phyloP scores from a whole-genome alignment of 208 protist genomes.

The Strigomonas oncopelti region DNA sequence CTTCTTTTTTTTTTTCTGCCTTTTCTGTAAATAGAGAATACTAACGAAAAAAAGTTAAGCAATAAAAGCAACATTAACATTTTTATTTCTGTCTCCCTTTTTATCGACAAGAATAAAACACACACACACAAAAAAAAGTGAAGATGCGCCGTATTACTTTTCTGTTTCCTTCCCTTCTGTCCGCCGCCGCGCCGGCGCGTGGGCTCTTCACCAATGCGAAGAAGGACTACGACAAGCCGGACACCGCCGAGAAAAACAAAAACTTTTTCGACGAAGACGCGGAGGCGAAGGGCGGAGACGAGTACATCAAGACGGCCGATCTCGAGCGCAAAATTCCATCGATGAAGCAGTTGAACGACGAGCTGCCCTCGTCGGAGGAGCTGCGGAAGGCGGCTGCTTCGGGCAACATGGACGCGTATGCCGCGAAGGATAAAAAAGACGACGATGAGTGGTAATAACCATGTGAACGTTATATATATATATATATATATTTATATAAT shows the following conservation, averaged over 20 bases:
- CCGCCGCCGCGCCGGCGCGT: neutral
- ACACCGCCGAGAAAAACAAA: slow-evolving; percentile 14
- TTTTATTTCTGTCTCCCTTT: slow-evolving; percentile 9
- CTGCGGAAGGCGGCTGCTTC: slow-evolving; percentile 38
- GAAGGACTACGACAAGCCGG: slow-evolving; percentile 24
- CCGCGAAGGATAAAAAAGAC: slow-evolving; percentile 19
- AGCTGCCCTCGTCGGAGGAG: slow-evolving; percentile 55
- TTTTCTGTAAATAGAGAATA: too few species aligned
- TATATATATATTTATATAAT: too few species aligned
- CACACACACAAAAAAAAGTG: neutral
- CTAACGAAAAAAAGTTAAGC: too few species aligned
- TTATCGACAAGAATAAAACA: neutral
- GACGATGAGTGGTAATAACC: slow-evolving; percentile 20
- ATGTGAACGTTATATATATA: slow-evolving; percentile 4
- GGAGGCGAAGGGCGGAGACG: slow-evolving; percentile 22
- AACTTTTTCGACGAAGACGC: slow-evolving; percentile 24
- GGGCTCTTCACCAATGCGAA: slow-evolving; percentile 35
- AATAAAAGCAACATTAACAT: neutral
- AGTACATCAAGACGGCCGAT: slow-evolving; percentile 21
- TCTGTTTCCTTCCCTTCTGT: slow-evolving; percentile 7
- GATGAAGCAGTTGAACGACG: slow-evolving; percentile 53
- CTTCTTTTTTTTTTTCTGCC: too few species aligned
- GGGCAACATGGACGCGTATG: slow-evolving; percentile 33
- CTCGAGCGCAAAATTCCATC: slow-evolving; percentile 43
- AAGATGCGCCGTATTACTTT: slow-evolving; percentile 12